Evolutionary conservation across 768 basidiomycete genomes (phyloP).

Genomic region (Hirschioporus abietinus): DNA sequence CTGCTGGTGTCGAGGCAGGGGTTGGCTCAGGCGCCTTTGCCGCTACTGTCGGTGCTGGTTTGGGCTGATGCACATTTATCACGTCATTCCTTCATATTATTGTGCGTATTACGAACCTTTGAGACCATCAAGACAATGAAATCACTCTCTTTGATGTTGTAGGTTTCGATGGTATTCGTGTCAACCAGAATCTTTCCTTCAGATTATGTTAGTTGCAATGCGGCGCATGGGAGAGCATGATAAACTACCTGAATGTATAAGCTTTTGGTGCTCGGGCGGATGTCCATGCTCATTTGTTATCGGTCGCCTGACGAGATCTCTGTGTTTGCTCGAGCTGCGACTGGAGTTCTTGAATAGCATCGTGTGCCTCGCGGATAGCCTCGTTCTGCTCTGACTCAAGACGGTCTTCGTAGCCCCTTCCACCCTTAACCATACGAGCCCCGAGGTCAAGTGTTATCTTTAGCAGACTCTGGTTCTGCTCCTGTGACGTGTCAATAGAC

Average conservation of each 20-base stretch:
- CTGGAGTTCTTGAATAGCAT: too few relatives aligned
- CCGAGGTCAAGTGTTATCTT: slow-evolving; percentile 81
- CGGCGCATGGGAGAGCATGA: slow-evolving; percentile 10
- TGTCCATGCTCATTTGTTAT: too few relatives aligned
- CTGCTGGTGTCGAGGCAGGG: slow-evolving; percentile 27
- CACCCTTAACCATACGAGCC: slow-evolving; percentile 77
- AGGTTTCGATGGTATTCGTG: slow-evolving; percentile 80
- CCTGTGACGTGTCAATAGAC: slow-evolving; percentile 73
- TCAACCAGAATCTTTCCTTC: slow-evolving; percentile 89
- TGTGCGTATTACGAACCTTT: slow-evolving; percentile 54
- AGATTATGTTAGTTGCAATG: background rate
- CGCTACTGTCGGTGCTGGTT: slow-evolving; percentile 25
- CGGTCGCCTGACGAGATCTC: too few relatives aligned
- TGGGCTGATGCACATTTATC: slow-evolving; percentile 24
- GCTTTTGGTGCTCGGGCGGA: too few relatives aligned
- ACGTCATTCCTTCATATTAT: slow-evolving; percentile 11
- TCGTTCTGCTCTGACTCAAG: background rate
- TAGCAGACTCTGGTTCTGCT: slow-evolving; percentile 87
- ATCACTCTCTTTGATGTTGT: slow-evolving; percentile 96
- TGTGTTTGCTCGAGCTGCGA: too few relatives aligned
- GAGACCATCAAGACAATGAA: slow-evolving; percentile 99
- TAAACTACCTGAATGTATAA: slow-evolving; percentile 40
- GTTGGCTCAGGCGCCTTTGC: slow-evolving; percentile 26
- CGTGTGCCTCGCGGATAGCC: too few relatives aligned
- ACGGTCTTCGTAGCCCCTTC: slow-evolving; percentile 59